These are phyloP conservation scores for Rhizopus stolonifer DNA, from an alignment of 371 early-diverging fungal species.

Conservation along the genomic window DNA sequence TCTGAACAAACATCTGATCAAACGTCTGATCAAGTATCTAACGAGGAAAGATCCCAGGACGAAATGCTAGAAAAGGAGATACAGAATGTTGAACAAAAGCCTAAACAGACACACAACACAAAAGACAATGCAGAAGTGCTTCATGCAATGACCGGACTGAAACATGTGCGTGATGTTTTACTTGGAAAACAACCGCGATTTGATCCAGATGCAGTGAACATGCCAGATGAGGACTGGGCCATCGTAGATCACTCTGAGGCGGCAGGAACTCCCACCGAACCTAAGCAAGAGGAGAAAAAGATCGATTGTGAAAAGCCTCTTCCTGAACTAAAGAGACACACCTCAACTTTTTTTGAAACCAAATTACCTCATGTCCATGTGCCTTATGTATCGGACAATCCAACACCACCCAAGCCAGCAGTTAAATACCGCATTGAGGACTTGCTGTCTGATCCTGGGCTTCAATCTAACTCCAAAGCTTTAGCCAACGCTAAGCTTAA, in stretches of 20 bases:
- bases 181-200: conserved; percentile 49
- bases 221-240: conserved; percentile 7
- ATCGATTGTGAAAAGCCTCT: conserved; percentile 13
- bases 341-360: neutral
- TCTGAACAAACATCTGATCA: neutral
- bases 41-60: neutral
- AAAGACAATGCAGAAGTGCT: conserved; percentile 36
- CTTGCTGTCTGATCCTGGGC: conserved; percentile 36
- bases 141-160: conserved; percentile 55
- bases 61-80: neutral
- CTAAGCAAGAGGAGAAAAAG: neutral
- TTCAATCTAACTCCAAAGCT: conserved; percentile 21
- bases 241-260: conserved; percentile 5
- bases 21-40: no score
- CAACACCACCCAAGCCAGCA: conserved; percentile 30
- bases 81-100: neutral
- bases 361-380: conserved; percentile 8
- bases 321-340: conserved; percentile 5
- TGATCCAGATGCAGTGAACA: conserved; percentile 43
- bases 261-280: neutral
- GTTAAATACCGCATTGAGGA: conserved; percentile 47
- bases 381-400: conserved; percentile 24
- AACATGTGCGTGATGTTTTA: conserved; percentile 63
- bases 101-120: neutral
- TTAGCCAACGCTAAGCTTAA: conserved; percentile 25